These are phyloP conservation scores for Collybia sordida DNA, from an alignment of 768 basidiomycete species.

Conservation along the genomic window DNA sequence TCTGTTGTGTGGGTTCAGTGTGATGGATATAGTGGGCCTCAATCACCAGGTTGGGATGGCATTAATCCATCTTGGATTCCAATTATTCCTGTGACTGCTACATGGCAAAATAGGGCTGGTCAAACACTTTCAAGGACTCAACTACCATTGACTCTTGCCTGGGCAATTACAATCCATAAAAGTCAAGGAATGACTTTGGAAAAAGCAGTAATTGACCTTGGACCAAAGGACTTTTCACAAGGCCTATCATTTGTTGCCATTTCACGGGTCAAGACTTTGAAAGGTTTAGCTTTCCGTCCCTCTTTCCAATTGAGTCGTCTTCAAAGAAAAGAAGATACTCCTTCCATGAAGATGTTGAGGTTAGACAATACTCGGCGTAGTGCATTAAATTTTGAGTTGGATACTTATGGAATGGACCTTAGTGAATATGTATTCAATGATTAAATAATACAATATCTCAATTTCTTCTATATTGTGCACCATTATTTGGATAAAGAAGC, in stretches of 20 bases:
- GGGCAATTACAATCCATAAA: background rate
- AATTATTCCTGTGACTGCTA: background rate
- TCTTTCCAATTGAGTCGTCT: too few species aligned
- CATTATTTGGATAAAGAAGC: too few species aligned
- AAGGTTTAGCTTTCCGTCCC: constrained; percentile 3
- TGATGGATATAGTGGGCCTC: constrained; percentile 11
- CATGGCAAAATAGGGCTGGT: background rate
- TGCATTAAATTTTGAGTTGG: too few species aligned
- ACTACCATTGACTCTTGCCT: too few species aligned
- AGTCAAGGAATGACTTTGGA: background rate
- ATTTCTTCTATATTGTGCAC: too few species aligned
- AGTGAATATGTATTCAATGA: too few species aligned
- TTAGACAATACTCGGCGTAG: too few species aligned
- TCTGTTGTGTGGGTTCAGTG: constrained; percentile 23
- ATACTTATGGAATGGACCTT: too few species aligned
- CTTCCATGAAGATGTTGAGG: too few species aligned
- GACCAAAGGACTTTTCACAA: constrained; percentile 5
- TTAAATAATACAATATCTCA: too few species aligned
- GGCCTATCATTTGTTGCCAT: constrained; percentile 6
- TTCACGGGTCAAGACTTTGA: constrained; percentile 5
- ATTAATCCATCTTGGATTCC: background rate
- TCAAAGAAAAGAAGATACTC: too few species aligned
- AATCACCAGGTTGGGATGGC: background rate
- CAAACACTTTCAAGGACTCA: background rate
- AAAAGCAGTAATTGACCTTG: too few species aligned